phyloP scores from a whole-genome alignment of 2,329 filamentous ascomycete genomes.

The Monosporascus sp. region DNA sequence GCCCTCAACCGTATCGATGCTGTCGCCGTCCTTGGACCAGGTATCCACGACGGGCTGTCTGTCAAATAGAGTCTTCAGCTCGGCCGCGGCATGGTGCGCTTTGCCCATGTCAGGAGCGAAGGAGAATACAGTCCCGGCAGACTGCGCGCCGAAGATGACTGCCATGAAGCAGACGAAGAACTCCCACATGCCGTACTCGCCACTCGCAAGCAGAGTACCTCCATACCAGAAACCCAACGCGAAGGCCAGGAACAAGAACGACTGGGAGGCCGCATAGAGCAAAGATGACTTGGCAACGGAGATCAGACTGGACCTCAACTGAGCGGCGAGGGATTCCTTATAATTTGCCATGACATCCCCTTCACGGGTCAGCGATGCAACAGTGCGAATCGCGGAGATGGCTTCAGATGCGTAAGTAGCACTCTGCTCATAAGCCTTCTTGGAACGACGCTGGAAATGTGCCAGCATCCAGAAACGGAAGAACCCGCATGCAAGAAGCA shows the following conservation, averaged over 20 bases:
- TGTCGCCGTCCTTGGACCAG: conserved; percentile 67
- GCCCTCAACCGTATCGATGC: conserved; percentile 62
- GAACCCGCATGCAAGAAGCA: conserved; percentile 78
- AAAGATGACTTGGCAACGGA: conserved; percentile 72
- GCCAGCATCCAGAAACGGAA: conserved; percentile 82
- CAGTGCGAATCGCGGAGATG: conserved; percentile 88
- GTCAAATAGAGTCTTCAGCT: conserved; percentile 81
- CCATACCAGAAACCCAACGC: conserved; percentile 94
- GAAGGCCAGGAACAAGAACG: conserved; percentile 75
- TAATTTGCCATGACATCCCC: conserved; percentile 72
- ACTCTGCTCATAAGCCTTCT: conserved; percentile 72
- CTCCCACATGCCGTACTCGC: conserved; percentile 73
- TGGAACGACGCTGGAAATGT: conserved; percentile 72
- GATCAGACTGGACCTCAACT: conserved; percentile 63
- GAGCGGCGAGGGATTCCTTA: conserved; percentile 57
- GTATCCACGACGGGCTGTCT: conserved; percentile 76
- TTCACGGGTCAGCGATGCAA: conserved; percentile 86
- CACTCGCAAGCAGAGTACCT: conserved; percentile 65
- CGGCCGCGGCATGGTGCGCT: conserved; percentile 75
- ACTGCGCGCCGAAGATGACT: conserved; percentile 88
- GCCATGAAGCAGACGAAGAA: conserved; percentile 91
- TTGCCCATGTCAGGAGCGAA: conserved; percentile 93
- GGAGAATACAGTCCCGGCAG: conserved; percentile 82
- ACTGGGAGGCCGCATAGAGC: conserved; percentile 82
- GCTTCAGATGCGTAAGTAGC: conserved; percentile 90